phyloP scores from a whole-genome alignment of 1,284 basidiomycete genomes.

The Kwoniella shivajii region DNA sequence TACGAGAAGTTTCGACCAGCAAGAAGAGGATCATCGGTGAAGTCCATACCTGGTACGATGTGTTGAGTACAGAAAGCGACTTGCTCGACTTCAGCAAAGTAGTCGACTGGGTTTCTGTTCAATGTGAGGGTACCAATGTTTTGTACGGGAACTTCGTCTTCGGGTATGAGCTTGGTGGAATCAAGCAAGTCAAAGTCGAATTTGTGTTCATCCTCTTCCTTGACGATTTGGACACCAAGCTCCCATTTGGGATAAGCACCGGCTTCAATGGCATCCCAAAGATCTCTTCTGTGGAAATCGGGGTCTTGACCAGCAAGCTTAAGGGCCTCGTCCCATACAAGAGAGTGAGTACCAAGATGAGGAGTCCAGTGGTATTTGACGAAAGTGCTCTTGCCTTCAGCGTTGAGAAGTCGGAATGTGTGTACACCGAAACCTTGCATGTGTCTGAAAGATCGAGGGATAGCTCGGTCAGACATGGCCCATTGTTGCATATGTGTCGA shows the following conservation, averaged over 20 bases:
- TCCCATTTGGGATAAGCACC: constrained; percentile 73
- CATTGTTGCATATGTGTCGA: constrained; percentile 77
- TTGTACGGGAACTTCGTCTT: constrained; percentile 72
- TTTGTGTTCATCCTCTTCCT: constrained; percentile 64
- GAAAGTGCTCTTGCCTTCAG: constrained; percentile 66
- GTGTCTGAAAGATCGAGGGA: constrained; percentile 79
- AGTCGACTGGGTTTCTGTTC: constrained; percentile 64
- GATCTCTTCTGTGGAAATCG: constrained; percentile 79
- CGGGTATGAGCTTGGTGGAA: constrained; percentile 80
- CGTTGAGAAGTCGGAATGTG: constrained; percentile 72
- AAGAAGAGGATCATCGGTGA: constrained; percentile 78
- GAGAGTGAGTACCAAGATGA: constrained; percentile 70
- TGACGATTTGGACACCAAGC: constrained; percentile 73
- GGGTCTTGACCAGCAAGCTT: constrained; percentile 69
- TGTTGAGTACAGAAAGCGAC: constrained; percentile 78
- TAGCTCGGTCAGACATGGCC: constrained; percentile 76
- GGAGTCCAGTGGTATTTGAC: constrained; percentile 86
- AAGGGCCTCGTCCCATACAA: constrained; percentile 84
- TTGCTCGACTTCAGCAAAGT: constrained; percentile 80
- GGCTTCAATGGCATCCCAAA: constrained; percentile 72
- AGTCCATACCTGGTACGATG: constrained; percentile 76
- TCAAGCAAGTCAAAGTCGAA: constrained; percentile 76
- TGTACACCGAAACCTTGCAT: constrained; percentile 84
- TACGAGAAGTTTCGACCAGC: constrained; percentile 82
- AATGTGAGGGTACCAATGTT: constrained; percentile 74